Evolutionary conservation across 345 rosid genomes (phyloP).

Genomic region (Heritiera fomes): DNA sequence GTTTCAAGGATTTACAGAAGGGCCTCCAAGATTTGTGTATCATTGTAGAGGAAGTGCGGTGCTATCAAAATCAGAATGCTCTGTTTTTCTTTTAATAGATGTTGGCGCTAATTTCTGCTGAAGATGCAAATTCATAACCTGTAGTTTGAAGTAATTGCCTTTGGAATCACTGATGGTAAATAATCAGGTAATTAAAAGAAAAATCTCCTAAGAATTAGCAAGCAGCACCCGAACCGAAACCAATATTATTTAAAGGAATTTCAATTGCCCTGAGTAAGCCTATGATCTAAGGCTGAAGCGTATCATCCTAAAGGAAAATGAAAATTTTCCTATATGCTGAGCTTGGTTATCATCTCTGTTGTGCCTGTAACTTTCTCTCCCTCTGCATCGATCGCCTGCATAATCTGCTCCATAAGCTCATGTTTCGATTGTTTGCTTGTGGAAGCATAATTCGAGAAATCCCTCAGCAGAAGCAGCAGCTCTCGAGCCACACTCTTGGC

Average conservation of each 20-base stretch:
- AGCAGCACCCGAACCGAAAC: neutral
- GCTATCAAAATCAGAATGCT: neutral
- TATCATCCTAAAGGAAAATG: neutral
- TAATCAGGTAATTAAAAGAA: neutral
- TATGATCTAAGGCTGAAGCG: neutral
- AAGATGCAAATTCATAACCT: neutral
- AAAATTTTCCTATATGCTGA: conserved; percentile 35
- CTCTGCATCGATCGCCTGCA: conserved; percentile 73
- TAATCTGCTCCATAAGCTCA: conserved; percentile 56
- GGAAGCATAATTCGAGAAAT: conserved; percentile 38
- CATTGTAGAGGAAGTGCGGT: neutral
- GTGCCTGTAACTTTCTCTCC: conserved; percentile 45
- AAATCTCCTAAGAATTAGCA: neutral
- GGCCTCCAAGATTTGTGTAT: neutral
- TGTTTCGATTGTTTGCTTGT: conserved; percentile 41
- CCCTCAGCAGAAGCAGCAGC: conserved; percentile 63
- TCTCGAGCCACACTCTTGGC: conserved; percentile 64
- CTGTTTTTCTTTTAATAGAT: neutral
- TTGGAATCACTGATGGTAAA: conserved; percentile 5
- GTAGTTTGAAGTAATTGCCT: neutral
- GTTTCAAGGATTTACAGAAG: neutral
- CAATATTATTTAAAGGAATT: conserved; percentile 2
- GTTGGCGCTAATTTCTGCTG: neutral
- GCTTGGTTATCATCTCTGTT: conserved; percentile 73
- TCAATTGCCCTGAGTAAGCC: neutral